These are phyloP conservation scores for Priceomyces medius DNA, from an alignment of 805 yeast genomes.

Conservation along the genomic window DNA sequence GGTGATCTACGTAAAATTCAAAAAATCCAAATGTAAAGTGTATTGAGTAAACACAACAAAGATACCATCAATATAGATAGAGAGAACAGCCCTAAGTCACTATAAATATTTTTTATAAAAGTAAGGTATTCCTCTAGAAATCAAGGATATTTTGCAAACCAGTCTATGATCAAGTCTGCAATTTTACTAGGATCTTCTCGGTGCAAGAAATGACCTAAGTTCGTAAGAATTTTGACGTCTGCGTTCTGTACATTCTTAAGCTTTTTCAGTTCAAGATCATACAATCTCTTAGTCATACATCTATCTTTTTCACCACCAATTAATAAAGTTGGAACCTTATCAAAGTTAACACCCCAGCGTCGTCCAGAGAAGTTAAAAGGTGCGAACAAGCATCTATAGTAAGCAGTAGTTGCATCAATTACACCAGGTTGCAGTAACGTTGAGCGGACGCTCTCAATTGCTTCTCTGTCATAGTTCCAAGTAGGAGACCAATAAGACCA, in stretches of 20 bases:
- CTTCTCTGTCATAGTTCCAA: slow-evolving; percentile 28
- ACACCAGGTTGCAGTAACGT: slow-evolving; percentile 26
- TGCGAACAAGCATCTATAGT: slow-evolving; percentile 32
- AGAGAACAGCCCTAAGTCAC: no score
- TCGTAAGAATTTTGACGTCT: slow-evolving; percentile 22
- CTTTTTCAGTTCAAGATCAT: slow-evolving; percentile 22
- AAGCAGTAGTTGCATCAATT: slow-evolving; percentile 36
- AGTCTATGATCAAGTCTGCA: slow-evolving; percentile 22
- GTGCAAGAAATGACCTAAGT: slow-evolving; percentile 41
- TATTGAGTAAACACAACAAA: no score
- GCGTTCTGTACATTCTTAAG: slow-evolving; percentile 18
- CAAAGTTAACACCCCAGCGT: slow-evolving; percentile 30
- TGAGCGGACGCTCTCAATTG: slow-evolving; percentile 27
- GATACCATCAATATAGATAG: no score
- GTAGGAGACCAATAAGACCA: slow-evolving; percentile 43
- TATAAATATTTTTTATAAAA: no score
- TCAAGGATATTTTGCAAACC: slow-evolving; percentile 22
- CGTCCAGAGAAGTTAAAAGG: slow-evolving; percentile 18
- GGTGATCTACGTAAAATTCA: no score
- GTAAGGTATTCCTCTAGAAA: neutral
- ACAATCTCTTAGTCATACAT: slow-evolving; percentile 33
- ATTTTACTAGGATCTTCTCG: slow-evolving; percentile 36
- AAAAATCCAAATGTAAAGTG: no score
- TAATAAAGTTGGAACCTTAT: slow-evolving; percentile 35
- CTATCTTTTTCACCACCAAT: slow-evolving; percentile 40